These are phyloP conservation scores for Kockovaella imperatae DNA, from an alignment of 768 basidiomycete species.

Conservation along the genomic window DNA sequence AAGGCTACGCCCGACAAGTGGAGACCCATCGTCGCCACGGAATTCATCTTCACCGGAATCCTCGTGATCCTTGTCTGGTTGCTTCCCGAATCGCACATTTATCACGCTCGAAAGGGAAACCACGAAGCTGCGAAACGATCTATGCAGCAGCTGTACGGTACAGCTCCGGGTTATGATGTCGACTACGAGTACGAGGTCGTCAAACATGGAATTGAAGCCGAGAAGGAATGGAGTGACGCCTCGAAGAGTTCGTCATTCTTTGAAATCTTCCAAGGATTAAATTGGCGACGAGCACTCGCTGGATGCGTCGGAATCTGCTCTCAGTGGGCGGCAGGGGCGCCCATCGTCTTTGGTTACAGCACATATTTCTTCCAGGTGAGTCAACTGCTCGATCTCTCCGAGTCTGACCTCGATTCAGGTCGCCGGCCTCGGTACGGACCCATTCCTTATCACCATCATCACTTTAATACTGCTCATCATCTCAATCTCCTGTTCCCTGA, in stretches of 20 bases:
- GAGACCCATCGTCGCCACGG: slow-evolving; percentile 16
- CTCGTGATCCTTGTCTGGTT: slow-evolving; percentile 8
- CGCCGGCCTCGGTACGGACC: slow-evolving; percentile 11
- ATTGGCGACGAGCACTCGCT: slow-evolving; percentile 14
- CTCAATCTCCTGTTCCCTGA: slow-evolving; percentile 2
- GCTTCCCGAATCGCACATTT: slow-evolving; percentile 17
- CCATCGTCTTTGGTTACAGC: slow-evolving; percentile 21
- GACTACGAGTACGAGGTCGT: slow-evolving; percentile 20
- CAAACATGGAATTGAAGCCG: slow-evolving; percentile 14
- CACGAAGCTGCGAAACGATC: slow-evolving; percentile 14
- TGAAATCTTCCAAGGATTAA: slow-evolving; percentile 20
- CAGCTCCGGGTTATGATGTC: slow-evolving; percentile 15
- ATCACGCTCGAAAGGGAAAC: slow-evolving; percentile 6
- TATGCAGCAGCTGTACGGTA: slow-evolving; percentile 14
- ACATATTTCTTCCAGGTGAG: no score
- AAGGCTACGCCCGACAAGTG: slow-evolving; percentile 4
- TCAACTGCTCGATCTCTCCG: no score
- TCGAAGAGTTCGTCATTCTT: neutral
- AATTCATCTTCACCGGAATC: slow-evolving; percentile 24
- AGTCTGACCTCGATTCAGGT: no score
- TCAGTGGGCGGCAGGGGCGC: slow-evolving; percentile 11
- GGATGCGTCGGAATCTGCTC: slow-evolving; percentile 11
- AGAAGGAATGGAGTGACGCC: neutral
- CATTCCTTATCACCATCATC: slow-evolving; percentile 15
- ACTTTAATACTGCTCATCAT: slow-evolving; percentile 9